Base-by-base conservation (phyloP, 2,329 filamentous ascomycete species). In the Mariannaea sp. region DNA sequence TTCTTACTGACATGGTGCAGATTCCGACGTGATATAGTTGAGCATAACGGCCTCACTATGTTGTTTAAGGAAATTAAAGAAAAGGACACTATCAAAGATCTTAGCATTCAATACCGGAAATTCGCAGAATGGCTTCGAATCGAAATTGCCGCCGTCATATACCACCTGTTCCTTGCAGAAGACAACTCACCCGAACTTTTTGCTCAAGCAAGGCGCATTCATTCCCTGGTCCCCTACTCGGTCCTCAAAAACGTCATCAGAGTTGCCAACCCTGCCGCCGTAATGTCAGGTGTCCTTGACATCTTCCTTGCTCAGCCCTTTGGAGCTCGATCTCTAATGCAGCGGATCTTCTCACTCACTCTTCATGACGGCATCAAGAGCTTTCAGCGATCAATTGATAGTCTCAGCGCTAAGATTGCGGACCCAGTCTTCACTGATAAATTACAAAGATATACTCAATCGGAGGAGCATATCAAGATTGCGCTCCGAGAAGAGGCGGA, bases 61-160 rank as follows among this genome's bases (percentile, higher is more conserved):
- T 81, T 99, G 1, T 97, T 99, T 73, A 82, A 88, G 53, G 94
- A 97, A 70, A 96, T 99, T 71, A 89, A 89, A 65, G 87, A 92
- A 50, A 97, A 97, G 76, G 81, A 90, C 55, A 91, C 83, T 4
- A 93, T 99, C 47, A 82, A 85, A 59, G 91, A 97, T 62, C 81
- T 99, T 47, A 96, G 90, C 67, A 87, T 95, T 9, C 92, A 97
- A 70, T 97, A 97, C 71, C 90, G 94, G 68, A 99, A 97, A 71
- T 97, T 99, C 69, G 93, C 93, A 14, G 94, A 99, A 72, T 99
- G 94, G 94, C 78, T 97, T 44, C 87, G 94, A 32, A 99, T 99
- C 67, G 94, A 99, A 75, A 87, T 99, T 42, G 94, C 94, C 19
- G 94, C 94, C 33, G 97, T 94, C 17, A 85, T 97, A 54, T 99